Conservation (phyloP, 129 eudicot genomes). For the Flaveria trinervia region DNA sequence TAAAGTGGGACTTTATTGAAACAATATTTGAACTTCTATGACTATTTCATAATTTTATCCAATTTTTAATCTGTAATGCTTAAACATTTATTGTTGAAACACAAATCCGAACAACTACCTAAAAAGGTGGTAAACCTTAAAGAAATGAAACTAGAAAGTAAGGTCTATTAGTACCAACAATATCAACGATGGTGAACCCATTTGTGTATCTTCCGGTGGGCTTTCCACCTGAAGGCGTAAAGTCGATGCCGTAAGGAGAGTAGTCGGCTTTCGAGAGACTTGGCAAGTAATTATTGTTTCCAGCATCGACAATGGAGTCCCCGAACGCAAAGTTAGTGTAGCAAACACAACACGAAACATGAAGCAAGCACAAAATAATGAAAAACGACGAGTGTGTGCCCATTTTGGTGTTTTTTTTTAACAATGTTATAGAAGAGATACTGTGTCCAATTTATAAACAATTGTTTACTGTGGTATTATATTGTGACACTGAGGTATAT, state of each 20-base stretch:
- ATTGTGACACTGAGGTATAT: slow-evolving; percentile 1
- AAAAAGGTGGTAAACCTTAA: not conserved
- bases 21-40: no score
- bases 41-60: no score
- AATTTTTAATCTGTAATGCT: no score
- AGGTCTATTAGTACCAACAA: slow-evolving; percentile 45
- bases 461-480: not conserved
- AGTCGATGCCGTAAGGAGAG: slow-evolving; percentile 78
- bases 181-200: slow-evolving; percentile 63
- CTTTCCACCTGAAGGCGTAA: slow-evolving; percentile 53
- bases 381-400: slow-evolving; percentile 10
- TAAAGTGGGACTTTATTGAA: no score
- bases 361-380: slow-evolving; percentile 8
- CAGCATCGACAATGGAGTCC: slow-evolving; percentile 65
- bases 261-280: slow-evolving; percentile 66
- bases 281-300: slow-evolving; percentile 58
- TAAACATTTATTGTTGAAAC: no score
- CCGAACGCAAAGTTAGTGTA: slow-evolving; percentile 56
- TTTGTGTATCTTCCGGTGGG: slow-evolving; percentile 80
- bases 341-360: slow-evolving; percentile 31
- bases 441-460: slow-evolving; percentile 8
- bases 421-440: not conserved
- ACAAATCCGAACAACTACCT: no score
- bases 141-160: not conserved
- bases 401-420: slow-evolving; percentile 18